Evolutionary conservation across 768 basidiomycete species (phyloP).

Genomic region (Hortiboletus campestris): DNA sequence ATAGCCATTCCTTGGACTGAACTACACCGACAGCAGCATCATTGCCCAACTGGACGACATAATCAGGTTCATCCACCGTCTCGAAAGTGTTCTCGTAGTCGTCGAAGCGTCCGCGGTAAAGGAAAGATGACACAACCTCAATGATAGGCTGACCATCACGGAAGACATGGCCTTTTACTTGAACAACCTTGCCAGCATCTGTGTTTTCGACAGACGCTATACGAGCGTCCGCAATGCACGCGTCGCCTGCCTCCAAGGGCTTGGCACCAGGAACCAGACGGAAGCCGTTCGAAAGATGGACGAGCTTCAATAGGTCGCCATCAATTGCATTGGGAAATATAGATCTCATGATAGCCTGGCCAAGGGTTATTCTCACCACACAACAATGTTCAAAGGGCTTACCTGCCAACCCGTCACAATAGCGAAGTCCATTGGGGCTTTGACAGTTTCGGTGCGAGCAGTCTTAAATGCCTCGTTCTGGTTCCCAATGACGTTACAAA

Average conservation of each 20-base stretch:
- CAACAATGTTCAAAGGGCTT: constrained; percentile 27
- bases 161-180: constrained; percentile 80
- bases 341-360: constrained; percentile 95
- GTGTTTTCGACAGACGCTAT: constrained; percentile 89
- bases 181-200: constrained; percentile 91
- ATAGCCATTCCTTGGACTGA: constrained; percentile 96
- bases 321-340: constrained; percentile 93
- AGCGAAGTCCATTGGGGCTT: constrained; percentile 98
- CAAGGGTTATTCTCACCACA: constrained; percentile 6
- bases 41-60: constrained; percentile 68
- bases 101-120: constrained; percentile 91
- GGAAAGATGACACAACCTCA: constrained; percentile 92
- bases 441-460: constrained; percentile 59
- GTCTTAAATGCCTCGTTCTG: constrained; percentile 88
- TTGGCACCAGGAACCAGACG: constrained; percentile 75
- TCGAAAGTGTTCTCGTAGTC: constrained; percentile 98
- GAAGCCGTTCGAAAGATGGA: constrained; percentile 98
- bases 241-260: constrained; percentile 79
- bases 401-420: constrained; percentile 99
- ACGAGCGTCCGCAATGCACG: constrained; percentile 85
- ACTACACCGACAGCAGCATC: constrained; percentile 88
- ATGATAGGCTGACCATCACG: constrained; percentile 80
- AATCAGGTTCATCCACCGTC: constrained; percentile 85
- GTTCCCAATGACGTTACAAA: constrained; percentile 93
- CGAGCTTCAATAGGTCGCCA: constrained; percentile 92